Conservation (phyloP, 345 rosid genomes). For the Anacardium occidentale region DNA sequence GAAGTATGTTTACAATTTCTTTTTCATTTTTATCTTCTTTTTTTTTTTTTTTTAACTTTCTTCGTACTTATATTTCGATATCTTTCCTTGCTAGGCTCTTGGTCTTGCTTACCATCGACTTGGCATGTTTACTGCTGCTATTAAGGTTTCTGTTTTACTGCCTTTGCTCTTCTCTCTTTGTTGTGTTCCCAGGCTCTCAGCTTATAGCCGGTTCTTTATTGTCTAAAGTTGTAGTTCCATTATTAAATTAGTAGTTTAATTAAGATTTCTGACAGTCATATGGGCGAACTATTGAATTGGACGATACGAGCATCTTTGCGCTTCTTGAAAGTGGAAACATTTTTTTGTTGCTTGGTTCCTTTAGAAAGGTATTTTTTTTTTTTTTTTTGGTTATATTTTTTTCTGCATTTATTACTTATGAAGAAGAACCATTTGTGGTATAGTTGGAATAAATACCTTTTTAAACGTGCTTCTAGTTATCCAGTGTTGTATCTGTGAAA, state of each 20-base stretch:
- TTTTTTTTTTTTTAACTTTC: neutral
- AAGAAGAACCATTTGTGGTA: neutral
- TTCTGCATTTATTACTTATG: neutral
- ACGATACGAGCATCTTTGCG: slow-evolving; percentile 60
- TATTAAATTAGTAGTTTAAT: slow-evolving; percentile 4
- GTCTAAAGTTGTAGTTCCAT: neutral
- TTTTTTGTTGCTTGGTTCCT: slow-evolving; percentile 85
- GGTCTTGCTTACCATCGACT: slow-evolving; percentile 91
- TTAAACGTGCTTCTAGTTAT: neutral
- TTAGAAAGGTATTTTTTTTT: slow-evolving; percentile 60
- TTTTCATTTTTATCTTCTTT: neutral
- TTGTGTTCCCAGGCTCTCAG: too few relatives aligned
- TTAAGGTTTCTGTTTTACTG: slow-evolving; percentile 55
- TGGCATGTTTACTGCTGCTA: slow-evolving; percentile 94
- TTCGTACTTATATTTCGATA: neutral
- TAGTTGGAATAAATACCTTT: neutral
- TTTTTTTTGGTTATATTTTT: neutral
- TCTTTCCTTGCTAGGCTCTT: slow-evolving; percentile 59
- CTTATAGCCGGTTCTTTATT: too few relatives aligned
- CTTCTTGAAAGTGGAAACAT: slow-evolving; percentile 87
- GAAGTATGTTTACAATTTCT: slow-evolving; percentile 51
- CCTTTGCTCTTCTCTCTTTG: neutral
- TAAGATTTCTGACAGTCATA: slow-evolving; percentile 56
- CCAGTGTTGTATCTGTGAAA: neutral
- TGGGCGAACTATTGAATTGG: slow-evolving; percentile 84